Conservation (phyloP, 1,284 basidiomycete genomes). For the Pseudozyma thailandica region DNA sequence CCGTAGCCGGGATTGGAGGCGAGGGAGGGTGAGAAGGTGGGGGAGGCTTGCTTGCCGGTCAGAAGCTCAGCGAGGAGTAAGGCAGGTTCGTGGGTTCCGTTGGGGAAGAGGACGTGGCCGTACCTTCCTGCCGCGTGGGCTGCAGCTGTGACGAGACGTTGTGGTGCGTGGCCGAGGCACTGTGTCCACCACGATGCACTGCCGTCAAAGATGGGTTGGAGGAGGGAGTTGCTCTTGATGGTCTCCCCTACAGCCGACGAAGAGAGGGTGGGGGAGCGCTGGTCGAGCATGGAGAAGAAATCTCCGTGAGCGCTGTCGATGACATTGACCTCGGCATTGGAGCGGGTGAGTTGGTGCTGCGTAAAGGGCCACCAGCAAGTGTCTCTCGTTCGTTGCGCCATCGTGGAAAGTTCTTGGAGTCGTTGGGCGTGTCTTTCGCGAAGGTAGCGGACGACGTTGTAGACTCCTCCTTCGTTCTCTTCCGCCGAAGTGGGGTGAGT, state of each 20-base stretch:
- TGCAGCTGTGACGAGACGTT: slow-evolving; percentile 83
- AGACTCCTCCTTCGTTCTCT: slow-evolving; percentile 68
- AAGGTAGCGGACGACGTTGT: slow-evolving; percentile 74
- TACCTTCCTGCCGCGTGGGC: slow-evolving; percentile 90
- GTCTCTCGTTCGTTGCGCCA: slow-evolving; percentile 81
- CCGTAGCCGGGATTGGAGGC: slow-evolving; percentile 68
- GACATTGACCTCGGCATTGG: slow-evolving; percentile 68
- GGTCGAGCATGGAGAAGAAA: slow-evolving; percentile 74
- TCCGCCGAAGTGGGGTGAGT: slow-evolving; percentile 5
- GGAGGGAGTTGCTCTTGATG: slow-evolving; percentile 65
- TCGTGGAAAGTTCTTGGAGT: slow-evolving; percentile 77
- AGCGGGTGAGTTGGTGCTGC: slow-evolving; percentile 75
- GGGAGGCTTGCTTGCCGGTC: slow-evolving; percentile 70
- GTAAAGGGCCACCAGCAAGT: slow-evolving; percentile 98
- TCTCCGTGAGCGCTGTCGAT: slow-evolving; percentile 92
- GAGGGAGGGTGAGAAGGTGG: slow-evolving; percentile 41
- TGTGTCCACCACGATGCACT: slow-evolving; percentile 99
- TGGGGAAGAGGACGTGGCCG: slow-evolving; percentile 96
- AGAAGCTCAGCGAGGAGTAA: slow-evolving; percentile 79
- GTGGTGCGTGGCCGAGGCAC: slow-evolving; percentile 83
- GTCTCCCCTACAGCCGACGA: background rate
- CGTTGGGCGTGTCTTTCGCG: slow-evolving; percentile 76
- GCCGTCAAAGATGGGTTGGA: slow-evolving; percentile 83
- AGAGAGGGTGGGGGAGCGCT: slow-evolving; percentile 6
- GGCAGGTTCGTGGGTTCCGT: slow-evolving; percentile 85